Conservation (phyloP, 805 yeast genomes). For the Barnettozyma wickerhamii region DNA sequence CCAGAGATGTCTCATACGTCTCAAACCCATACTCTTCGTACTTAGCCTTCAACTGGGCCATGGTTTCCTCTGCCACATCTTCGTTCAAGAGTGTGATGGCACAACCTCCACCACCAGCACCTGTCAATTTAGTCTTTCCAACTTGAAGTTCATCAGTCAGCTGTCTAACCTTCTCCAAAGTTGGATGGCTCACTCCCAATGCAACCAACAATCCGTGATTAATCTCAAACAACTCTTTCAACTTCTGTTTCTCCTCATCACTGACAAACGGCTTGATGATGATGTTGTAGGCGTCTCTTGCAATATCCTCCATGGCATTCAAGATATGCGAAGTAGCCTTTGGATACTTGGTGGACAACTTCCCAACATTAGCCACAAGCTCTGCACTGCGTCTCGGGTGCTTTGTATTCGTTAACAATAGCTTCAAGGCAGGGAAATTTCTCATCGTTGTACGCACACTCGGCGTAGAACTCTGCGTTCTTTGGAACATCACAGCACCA, state of each 20-base stretch:
- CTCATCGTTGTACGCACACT: slow-evolving; percentile 64
- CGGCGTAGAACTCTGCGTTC: slow-evolving; percentile 49
- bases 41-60: slow-evolving; percentile 33
- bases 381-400: slow-evolving; percentile 87
- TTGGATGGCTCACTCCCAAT: slow-evolving; percentile 89
- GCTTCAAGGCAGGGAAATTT: slow-evolving; percentile 66
- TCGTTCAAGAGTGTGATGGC: slow-evolving; percentile 75
- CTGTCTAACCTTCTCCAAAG: slow-evolving; percentile 70
- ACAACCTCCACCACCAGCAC: slow-evolving; percentile 99
- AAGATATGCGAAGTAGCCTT: slow-evolving; percentile 52
- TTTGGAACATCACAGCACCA: slow-evolving; percentile 89
- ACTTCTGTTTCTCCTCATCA: slow-evolving; percentile 32
- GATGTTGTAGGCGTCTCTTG: slow-evolving; percentile 65
- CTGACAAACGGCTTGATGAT: slow-evolving; percentile 52
- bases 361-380: slow-evolving; percentile 73
- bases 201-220: slow-evolving; percentile 87
- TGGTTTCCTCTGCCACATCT: slow-evolving; percentile 28
- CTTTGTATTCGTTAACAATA: slow-evolving; percentile 78
- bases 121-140: slow-evolving; percentile 92
- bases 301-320: slow-evolving; percentile 71
- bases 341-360: slow-evolving; percentile 49
- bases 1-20: slow-evolving; percentile 74
- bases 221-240: slow-evolving; percentile 64
- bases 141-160: slow-evolving; percentile 58
- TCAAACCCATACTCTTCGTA: slow-evolving; percentile 54